Evolutionary conservation across 2,329 filamentous ascomycete genomes (phyloP).

Genomic region (Graphium sp.): DNA sequence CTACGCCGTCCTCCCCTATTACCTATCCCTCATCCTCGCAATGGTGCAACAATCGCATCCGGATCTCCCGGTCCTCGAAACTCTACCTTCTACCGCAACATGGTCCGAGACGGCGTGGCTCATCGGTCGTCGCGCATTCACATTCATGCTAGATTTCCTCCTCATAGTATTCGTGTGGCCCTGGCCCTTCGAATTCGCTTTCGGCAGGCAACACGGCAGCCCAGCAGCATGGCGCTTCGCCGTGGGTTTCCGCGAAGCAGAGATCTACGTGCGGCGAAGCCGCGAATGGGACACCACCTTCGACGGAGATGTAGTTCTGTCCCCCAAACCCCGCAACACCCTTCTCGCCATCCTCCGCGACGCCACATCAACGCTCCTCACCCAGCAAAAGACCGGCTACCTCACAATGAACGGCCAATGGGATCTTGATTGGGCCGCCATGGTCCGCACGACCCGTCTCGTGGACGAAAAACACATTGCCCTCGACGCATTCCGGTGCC

Average conservation of each 20-base stretch:
- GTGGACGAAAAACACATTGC: slow-evolving; percentile 44
- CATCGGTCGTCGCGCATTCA: slow-evolving; percentile 40
- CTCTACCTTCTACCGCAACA: slow-evolving; percentile 36
- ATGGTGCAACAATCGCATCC: too few relatives aligned
- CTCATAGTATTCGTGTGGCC: slow-evolving; percentile 52
- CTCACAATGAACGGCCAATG: slow-evolving; percentile 71
- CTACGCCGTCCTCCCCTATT: slow-evolving; percentile 54
- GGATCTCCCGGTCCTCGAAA: slow-evolving; percentile 47
- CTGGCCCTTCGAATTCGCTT: slow-evolving; percentile 58
- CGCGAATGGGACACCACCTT: slow-evolving; percentile 37
- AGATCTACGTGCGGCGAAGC: slow-evolving; percentile 69
- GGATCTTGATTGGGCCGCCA: slow-evolving; percentile 73
- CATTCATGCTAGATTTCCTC: slow-evolving; percentile 59
- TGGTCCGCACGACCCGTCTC: slow-evolving; percentile 57
- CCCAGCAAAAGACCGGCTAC: slow-evolving; percentile 72
- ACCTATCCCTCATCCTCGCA: slow-evolving; percentile 51
- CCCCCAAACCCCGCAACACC: slow-evolving; percentile 22
- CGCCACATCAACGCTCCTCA: slow-evolving; percentile 49
- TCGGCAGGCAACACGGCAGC: slow-evolving; percentile 37
- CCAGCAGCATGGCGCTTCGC: slow-evolving; percentile 58
- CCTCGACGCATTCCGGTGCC: slow-evolving; percentile 52
- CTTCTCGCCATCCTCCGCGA: slow-evolving; percentile 46
- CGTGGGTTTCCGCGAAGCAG: slow-evolving; percentile 61
- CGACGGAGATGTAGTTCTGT: slow-evolving; percentile 1
- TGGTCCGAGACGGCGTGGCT: slow-evolving; percentile 39